These are phyloP conservation scores for Xylaria longipes DNA, from an alignment of 495 filamentous ascomycete genomes.

Conservation along the genomic window DNA sequence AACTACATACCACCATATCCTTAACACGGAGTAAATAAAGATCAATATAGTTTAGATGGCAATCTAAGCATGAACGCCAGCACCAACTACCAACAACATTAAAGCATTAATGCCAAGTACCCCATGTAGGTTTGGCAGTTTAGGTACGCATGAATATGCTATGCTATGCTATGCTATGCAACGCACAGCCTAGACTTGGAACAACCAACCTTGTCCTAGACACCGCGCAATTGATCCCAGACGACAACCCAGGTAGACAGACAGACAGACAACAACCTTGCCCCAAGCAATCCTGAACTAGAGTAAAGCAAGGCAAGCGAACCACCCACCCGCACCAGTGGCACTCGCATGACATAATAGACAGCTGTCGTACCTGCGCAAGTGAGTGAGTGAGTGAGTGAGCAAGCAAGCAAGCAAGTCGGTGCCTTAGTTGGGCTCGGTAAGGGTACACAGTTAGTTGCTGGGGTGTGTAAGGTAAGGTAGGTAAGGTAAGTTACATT, in stretches of 20 bases:
- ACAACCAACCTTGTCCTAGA: constrained; percentile 2
- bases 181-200: neutral
- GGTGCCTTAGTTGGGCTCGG: neutral
- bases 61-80: neutral
- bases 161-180: neutral
- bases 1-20: neutral
- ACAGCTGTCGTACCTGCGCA: constrained; percentile 18
- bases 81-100: neutral
- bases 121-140: neutral
- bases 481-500: constrained; percentile 1
- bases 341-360: neutral
- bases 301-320: neutral
- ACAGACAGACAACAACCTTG: too few species aligned
- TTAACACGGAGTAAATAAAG: neutral
- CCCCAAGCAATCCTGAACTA: neutral
- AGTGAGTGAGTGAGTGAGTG: neutral
- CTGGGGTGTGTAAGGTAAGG: neutral
- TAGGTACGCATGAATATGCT: neutral
- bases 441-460: neutral
- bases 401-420: neutral
- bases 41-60: neutral
- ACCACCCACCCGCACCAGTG: neutral
- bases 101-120: constrained; percentile 1
- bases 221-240: too few species aligned
- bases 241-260: too few species aligned